Base-by-base conservation (phyloP, 164 flowering plant genomes). In the Vitis vinifera region DNA sequence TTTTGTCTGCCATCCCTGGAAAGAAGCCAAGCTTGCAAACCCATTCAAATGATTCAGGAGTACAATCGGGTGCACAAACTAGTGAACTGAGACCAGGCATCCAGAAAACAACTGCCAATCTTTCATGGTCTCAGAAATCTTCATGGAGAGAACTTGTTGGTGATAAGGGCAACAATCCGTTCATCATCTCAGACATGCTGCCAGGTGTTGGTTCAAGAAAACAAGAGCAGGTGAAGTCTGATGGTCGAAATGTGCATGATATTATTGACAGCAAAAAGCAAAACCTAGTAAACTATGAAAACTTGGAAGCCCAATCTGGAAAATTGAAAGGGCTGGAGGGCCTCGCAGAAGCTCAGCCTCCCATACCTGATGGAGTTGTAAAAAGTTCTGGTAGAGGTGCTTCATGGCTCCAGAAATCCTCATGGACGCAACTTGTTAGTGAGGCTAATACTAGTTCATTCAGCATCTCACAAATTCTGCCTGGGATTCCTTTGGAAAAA, bases 351-450 rank as follows among this genome's bases (percentile, higher is more conserved):
- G 66, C 71, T 66, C 69, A 74, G 48, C 61, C 82, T 65, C 15
- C 72, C 12, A 52, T 56, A 48, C 47, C 62, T 53, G 57, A 56
- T 51, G 51, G 16, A 10, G 37, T 51, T 61, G 59, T 58, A 12
- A 61, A 23, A 23, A 74, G 62, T 19, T 59, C 76, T 30, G 77
- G 71, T 11, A 79, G 75, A 72, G 92, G 92, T 73, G 70, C 77
- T 48, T 70, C 85, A 16, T 84, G 90, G 92, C 67, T 56, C 23
- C 86, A 83, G 49, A 85, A 87, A 70, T 83, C 82, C 50, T 83
- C 97, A 2, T 91, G 92, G 94, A 84, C 80, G 59, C 82, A 89
- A 73, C 72, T 91, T 68, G 83, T 91, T 58, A 73, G 77, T 17
- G 87, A 76, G 63, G 63, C 64, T 3, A 70, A 68, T 47, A 76